Evolutionary conservation across 2,329 filamentous ascomycete genomes (phyloP).

Genomic region (Herpomyces periplanetae): DNA sequence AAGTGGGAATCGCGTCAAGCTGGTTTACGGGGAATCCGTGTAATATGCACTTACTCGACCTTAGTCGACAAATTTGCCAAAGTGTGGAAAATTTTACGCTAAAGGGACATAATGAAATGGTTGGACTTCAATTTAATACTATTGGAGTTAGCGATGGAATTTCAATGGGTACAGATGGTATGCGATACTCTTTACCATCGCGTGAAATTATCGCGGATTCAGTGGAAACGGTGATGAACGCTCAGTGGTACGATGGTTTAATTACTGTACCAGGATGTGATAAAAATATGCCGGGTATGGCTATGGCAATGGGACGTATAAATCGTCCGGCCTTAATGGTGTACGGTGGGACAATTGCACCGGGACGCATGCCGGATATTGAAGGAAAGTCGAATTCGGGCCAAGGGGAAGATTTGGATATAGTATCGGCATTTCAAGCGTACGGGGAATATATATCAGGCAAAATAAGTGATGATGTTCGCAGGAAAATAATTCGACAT

Average conservation of each 20-base stretch:
- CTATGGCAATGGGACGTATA: conserved; percentile 64
- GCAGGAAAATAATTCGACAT: conserved; percentile 41
- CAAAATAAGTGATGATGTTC: conserved; percentile 31
- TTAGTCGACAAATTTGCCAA: conserved; percentile 37
- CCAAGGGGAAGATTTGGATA: conserved; percentile 67
- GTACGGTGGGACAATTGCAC: conserved; percentile 62
- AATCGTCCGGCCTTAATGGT: conserved; percentile 83
- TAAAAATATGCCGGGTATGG: conserved; percentile 83
- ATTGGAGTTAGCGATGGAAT: conserved; percentile 91
- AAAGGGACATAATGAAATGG: conserved; percentile 25
- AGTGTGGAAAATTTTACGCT: conserved; percentile 21
- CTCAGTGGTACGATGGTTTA: conserved; percentile 67
- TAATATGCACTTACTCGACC: conserved; percentile 89
- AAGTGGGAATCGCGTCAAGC: conserved; percentile 86
- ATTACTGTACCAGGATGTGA: conserved; percentile 77
- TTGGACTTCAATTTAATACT: conserved; percentile 95
- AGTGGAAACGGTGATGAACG: conserved; percentile 68
- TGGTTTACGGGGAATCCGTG: conserved; percentile 96
- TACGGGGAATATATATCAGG: conserved; percentile 45
- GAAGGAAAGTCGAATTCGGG: no score
- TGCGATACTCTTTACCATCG: conserved; percentile 68
- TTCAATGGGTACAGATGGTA: conserved; percentile 87
- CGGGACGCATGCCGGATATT: no score
- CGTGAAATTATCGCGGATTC: conserved; percentile 76
- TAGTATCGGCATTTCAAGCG: conserved; percentile 86